Conservation (phyloP, 768 basidiomycete species). For the Chalciporus pseudorubinellus region DNA sequence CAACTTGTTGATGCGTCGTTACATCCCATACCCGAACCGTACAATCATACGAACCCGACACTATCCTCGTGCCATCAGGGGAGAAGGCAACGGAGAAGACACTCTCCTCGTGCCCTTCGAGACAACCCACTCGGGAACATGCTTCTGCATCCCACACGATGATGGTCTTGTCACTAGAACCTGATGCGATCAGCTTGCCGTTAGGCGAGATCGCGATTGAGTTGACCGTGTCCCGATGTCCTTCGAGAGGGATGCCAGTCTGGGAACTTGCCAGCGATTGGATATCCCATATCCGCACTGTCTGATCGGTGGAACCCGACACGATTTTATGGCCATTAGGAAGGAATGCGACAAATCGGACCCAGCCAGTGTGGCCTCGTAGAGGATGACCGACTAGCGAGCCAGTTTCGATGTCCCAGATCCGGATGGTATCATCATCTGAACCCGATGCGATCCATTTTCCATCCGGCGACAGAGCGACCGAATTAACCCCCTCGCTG, state of each 20-base stretch:
- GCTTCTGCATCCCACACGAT: conserved; percentile 11
- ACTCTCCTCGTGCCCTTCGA: background rate
- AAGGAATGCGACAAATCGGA: background rate
- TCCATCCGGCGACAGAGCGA: conserved; percentile 2
- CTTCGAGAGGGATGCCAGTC: background rate
- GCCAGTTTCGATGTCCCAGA: background rate
- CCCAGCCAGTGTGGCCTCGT: background rate
- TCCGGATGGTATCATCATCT: too few relatives aligned
- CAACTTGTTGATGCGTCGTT: too few relatives aligned
- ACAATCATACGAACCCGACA: background rate
- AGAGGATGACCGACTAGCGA: background rate
- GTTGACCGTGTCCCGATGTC: conserved; percentile 1
- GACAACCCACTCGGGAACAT: background rate
- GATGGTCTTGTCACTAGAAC: conserved; percentile 9
- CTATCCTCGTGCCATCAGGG: background rate
- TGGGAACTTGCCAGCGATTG: background rate
- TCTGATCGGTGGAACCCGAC: conserved; percentile 3
- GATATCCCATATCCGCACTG: conserved; percentile 9
- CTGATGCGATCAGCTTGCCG: conserved; percentile 5
- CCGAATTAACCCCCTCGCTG: background rate
- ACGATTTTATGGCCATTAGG: background rate
- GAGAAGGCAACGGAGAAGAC: background rate
- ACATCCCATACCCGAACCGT: background rate
- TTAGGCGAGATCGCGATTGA: conserved; percentile 12
- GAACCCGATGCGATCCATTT: background rate